phyloP scores from a whole-genome alignment of 1,139 yeast species.

The Magnusiomyces fungicola region DNA sequence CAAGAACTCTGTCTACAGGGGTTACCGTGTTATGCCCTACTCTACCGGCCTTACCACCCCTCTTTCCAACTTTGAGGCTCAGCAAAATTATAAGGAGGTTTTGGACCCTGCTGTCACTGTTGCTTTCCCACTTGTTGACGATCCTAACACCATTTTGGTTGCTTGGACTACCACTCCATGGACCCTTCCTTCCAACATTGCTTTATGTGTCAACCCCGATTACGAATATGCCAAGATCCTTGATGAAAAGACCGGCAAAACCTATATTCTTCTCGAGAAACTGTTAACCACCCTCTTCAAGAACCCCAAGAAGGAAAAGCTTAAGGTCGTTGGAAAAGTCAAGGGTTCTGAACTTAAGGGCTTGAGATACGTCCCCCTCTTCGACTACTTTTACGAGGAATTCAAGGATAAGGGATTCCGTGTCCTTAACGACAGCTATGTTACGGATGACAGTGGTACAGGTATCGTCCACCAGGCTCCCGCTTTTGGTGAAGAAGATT shows the following conservation, averaged over 20 bases:
- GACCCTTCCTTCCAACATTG: slow-evolving; percentile 94
- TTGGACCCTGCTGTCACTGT: slow-evolving; percentile 94
- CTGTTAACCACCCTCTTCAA: slow-evolving; percentile 79
- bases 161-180: slow-evolving; percentile 99
- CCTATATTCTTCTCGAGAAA: slow-evolving; percentile 76
- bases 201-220: slow-evolving; percentile 83
- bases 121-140: slow-evolving; percentile 75
- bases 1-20: slow-evolving; percentile 85
- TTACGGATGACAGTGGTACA: slow-evolving; percentile 92
- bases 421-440: slow-evolving; percentile 77
- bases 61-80: slow-evolving; percentile 95
- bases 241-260: slow-evolving; percentile 76
- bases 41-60: slow-evolving; percentile 97
- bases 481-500: slow-evolving; percentile 99
- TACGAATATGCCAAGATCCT: slow-evolving; percentile 86
- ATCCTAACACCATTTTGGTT: slow-evolving; percentile 72
- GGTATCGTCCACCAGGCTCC: slow-evolving; percentile 99
- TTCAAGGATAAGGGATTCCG: slow-evolving; percentile 70
- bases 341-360: slow-evolving; percentile 78
- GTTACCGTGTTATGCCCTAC: slow-evolving; percentile 96
- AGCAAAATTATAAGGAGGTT: slow-evolving; percentile 95
- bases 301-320: slow-evolving; percentile 88
- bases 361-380: slow-evolving; percentile 70
- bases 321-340: slow-evolving; percentile 69
- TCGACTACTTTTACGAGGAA: slow-evolving; percentile 67